Evolutionary conservation across 768 basidiomycete species (phyloP).

Genomic region (Mycena vitilis): DNA sequence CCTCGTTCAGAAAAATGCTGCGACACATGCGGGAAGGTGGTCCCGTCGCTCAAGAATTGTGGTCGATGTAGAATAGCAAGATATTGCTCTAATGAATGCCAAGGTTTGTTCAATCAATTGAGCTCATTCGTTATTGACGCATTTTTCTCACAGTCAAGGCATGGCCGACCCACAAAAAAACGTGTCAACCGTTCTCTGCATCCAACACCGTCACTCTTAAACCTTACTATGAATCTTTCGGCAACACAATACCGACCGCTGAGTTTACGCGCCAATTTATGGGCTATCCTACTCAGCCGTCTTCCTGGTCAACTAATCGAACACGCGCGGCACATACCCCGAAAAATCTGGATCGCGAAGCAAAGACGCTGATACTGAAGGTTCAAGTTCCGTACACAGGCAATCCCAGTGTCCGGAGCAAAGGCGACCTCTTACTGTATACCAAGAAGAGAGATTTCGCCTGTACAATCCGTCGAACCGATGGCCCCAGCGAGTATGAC

Average conservation of each 20-base stretch:
- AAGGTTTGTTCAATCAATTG: constrained; percentile 50
- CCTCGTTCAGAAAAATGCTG: constrained; percentile 59
- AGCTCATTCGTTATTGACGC: neutral
- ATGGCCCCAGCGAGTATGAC: constrained; percentile 53
- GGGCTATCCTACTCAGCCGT: constrained; percentile 24
- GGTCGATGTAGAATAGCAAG: constrained; percentile 55
- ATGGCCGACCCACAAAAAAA: constrained; percentile 62
- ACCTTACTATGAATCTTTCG: constrained; percentile 50
- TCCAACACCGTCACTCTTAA: constrained; percentile 59
- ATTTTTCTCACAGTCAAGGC: constrained; percentile 48
- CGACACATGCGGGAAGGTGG: constrained; percentile 45
- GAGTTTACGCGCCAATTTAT: constrained; percentile 17
- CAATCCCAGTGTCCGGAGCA: constrained; percentile 6
- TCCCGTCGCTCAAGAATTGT: constrained; percentile 54
- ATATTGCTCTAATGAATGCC: constrained; percentile 68
- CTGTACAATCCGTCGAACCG: constrained; percentile 52
- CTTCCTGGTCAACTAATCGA: constrained; percentile 11
- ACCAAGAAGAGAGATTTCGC: constrained; percentile 66
- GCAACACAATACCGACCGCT: constrained; percentile 41
- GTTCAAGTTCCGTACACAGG: constrained; percentile 57
- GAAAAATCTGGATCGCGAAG: constrained; percentile 34
- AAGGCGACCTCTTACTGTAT: constrained; percentile 56
- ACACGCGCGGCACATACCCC: constrained; percentile 30
- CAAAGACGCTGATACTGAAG: constrained; percentile 51
- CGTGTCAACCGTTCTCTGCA: constrained; percentile 58